phyloP scores from a whole-genome alignment of 2,329 filamentous ascomycete species.

The Aspergillus cejpii region DNA sequence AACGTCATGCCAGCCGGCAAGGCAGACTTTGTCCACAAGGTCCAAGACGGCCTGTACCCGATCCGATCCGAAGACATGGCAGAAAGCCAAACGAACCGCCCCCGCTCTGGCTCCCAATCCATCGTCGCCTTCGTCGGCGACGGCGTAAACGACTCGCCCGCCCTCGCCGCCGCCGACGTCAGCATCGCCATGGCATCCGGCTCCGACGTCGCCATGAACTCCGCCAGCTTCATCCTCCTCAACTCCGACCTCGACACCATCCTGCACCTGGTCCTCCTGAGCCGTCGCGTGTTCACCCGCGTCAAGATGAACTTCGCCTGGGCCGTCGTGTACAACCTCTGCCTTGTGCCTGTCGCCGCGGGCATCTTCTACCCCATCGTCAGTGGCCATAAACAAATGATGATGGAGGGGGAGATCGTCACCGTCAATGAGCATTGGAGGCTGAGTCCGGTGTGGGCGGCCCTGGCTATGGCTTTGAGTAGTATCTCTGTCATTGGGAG shows the following conservation, averaged over 20 bases:
- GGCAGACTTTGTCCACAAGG: conserved; percentile 38
- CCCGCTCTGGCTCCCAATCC: conserved; percentile 32
- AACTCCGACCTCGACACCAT: conserved; percentile 63
- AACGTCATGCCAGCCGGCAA: conserved; percentile 83
- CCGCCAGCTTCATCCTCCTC: conserved; percentile 73
- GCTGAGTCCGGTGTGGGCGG: conserved; percentile 63
- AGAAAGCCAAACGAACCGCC: conserved; percentile 9
- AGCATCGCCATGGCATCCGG: conserved; percentile 76
- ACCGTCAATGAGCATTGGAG: conserved; percentile 39
- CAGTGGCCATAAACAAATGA: conserved; percentile 33
- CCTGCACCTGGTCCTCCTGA: conserved; percentile 66
- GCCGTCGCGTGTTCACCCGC: conserved; percentile 63
- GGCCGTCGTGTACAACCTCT: conserved; percentile 74
- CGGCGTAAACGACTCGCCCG: conserved; percentile 79
- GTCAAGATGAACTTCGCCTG: conserved; percentile 82
- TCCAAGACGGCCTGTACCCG: conserved; percentile 26
- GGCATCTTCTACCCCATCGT: conserved; percentile 65
- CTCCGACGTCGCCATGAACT: conserved; percentile 74
- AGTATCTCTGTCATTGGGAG: conserved; percentile 83
- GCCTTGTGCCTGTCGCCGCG: conserved; percentile 73
- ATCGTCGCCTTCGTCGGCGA: conserved; percentile 80
- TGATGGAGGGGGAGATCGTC: conserved; percentile 28
- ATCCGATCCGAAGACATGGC: conserved; percentile 2
- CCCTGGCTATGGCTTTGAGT: conserved; percentile 85
- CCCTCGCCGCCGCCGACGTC: conserved; percentile 71